These are phyloP conservation scores for Sporothrix protearum DNA, from an alignment of 2,329 filamentous ascomycete genomes.

Conservation along the genomic window DNA sequence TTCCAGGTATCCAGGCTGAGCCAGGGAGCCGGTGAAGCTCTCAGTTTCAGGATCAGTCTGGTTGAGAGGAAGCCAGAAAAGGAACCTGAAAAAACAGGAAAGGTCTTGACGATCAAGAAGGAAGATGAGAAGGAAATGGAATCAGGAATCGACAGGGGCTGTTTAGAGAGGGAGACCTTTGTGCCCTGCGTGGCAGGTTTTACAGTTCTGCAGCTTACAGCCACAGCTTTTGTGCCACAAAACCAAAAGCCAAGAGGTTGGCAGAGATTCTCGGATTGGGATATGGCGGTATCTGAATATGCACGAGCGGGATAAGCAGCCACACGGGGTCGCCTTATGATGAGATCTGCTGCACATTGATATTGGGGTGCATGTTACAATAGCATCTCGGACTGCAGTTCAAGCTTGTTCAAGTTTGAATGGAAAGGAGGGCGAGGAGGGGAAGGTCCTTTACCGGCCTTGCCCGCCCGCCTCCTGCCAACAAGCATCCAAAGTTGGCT, in stretches of 20 bases:
- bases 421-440: background rate
- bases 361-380: background rate
- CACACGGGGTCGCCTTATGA: background rate
- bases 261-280: background rate
- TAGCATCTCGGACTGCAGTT: background rate
- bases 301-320: background rate
- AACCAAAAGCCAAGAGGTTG: background rate
- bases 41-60: background rate
- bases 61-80: background rate
- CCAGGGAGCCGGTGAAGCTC: constrained; percentile 8
- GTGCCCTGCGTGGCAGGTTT: background rate
- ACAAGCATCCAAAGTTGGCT: background rate
- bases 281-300: background rate
- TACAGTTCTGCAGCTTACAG: background rate
- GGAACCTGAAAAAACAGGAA: background rate
- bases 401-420: background rate
- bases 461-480: too few relatives aligned
- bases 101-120: constrained; percentile 4
- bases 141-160: background rate
- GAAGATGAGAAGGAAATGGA: background rate
- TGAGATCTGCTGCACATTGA: background rate
- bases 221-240: background rate
- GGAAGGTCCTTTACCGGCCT: background rate
- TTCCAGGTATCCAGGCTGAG: background rate
- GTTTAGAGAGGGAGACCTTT: background rate